These are phyloP conservation scores for Fusarium paranaense DNA, from an alignment of 2,329 filamentous ascomycete species.

Conservation along the genomic window DNA sequence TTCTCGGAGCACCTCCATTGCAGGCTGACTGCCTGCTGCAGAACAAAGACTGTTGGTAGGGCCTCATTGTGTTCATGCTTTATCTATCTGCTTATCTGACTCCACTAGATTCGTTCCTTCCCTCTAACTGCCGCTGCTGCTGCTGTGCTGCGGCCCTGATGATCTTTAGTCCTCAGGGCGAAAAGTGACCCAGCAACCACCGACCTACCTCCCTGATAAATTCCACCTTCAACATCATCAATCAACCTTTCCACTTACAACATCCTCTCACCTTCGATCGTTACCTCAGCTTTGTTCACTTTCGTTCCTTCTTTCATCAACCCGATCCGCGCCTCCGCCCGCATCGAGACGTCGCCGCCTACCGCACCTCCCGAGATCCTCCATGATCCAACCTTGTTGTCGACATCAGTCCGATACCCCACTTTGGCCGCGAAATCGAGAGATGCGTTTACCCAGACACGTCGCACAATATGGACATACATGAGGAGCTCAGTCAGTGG, in stretches of 20 bases:
- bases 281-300: neutral
- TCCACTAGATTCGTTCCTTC: neutral
- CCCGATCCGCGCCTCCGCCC: neutral
- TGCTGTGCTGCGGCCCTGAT: slow-evolving; percentile 4
- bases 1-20: slow-evolving; percentile 17
- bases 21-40: slow-evolving; percentile 26
- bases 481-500: slow-evolving; percentile 57
- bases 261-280: neutral
- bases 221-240: slow-evolving; percentile 7
- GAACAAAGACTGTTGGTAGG: slow-evolving; percentile 8
- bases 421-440: slow-evolving; percentile 17
- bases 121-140: neutral
- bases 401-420: slow-evolving; percentile 6
- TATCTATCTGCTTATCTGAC: neutral
- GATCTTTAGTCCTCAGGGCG: slow-evolving; percentile 16
- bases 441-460: slow-evolving; percentile 33
- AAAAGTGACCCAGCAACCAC: slow-evolving; percentile 33
- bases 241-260: neutral
- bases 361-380: neutral
- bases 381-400: slow-evolving; percentile 17
- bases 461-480: slow-evolving; percentile 51
- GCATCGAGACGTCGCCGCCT: neutral
- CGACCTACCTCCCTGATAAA: neutral
- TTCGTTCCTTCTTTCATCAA: neutral
- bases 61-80: neutral